A percentile compares a stretch with the other conserved stretches of the same genome.
phyloP scores from a whole-genome alignment of 768 basidiomycete genomes.

The Lactarius psammicola region DNA sequence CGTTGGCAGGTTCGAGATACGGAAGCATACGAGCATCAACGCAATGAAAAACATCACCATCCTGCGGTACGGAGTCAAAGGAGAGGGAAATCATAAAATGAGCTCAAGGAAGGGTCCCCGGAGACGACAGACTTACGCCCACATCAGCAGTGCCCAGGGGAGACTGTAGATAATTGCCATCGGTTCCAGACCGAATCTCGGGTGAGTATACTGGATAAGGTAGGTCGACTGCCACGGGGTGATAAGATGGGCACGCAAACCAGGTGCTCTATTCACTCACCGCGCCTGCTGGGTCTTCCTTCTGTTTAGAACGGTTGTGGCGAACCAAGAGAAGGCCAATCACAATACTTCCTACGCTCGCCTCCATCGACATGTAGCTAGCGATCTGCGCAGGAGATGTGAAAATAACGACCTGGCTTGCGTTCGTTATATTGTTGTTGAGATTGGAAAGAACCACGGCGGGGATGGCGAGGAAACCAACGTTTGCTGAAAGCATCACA shows the following conservation, averaged over 20 bases:
- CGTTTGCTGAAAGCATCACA: too few species aligned
- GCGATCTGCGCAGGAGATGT: conserved; percentile 32
- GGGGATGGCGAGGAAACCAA: conserved; percentile 38
- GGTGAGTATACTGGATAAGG: too few species aligned
- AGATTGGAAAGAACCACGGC: conserved; percentile 22
- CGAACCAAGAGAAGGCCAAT: conserved; percentile 46
- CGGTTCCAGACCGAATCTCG: too few species aligned
- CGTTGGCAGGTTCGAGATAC: neutral
- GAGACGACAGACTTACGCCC: too few species aligned
- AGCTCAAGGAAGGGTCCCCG: too few species aligned
- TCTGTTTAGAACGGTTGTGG: conserved; percentile 40
- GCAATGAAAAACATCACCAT: conserved; percentile 13
- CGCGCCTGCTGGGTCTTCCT: conserved; percentile 32
- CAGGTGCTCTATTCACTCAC: too few species aligned
- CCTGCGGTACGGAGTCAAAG: neutral
- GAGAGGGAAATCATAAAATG: neutral
- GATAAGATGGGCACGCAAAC: too few species aligned
- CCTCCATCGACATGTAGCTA: conserved; percentile 48
- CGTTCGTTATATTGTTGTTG: too few species aligned
- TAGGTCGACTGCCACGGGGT: too few species aligned
- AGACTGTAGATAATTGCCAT: too few species aligned
- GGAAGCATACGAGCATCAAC: neutral
- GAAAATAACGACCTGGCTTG: too few species aligned
- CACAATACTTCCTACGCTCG: conserved; percentile 48
- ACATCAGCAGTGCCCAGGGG: too few species aligned